Conservation (phyloP, 768 basidiomycete species). For the Mycena kentingensis region DNA sequence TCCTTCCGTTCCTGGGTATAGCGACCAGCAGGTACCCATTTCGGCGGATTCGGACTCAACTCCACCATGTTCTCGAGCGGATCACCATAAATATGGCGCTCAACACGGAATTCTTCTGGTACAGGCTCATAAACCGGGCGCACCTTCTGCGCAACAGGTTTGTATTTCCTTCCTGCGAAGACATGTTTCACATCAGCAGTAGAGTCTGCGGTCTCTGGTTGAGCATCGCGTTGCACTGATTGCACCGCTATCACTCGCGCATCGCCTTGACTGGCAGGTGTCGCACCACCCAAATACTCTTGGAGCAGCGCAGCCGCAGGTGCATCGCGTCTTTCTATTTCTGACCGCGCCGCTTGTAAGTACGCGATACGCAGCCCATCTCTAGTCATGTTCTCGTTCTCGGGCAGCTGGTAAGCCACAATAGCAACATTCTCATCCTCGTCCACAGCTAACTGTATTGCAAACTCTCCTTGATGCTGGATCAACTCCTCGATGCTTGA, state of each 20-base stretch:
- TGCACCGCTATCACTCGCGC: too few species aligned
- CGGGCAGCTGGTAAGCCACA: neutral
- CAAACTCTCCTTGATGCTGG: constrained; percentile 6
- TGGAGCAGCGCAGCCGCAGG: too few species aligned
- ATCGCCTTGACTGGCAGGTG: too few species aligned
- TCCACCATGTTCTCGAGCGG: constrained; percentile 11
- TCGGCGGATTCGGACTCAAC: constrained; percentile 10
- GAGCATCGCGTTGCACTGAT: neutral
- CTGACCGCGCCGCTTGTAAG: too few species aligned
- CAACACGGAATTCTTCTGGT: constrained; percentile 24
- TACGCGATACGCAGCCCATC: too few species aligned
- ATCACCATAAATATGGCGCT: constrained; percentile 18
- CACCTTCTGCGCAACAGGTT: constrained; percentile 23
- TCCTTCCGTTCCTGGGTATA: constrained; percentile 11
- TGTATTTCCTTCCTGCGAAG: constrained; percentile 24
- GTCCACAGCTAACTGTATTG: neutral
- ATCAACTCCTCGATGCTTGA: constrained; percentile 8
- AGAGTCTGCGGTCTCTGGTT: neutral
- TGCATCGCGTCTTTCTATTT: too few species aligned
- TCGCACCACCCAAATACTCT: too few species aligned
- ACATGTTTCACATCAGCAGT: too few species aligned
- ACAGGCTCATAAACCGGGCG: constrained; percentile 16
- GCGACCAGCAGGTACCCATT: constrained; percentile 8
- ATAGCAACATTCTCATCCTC: neutral
- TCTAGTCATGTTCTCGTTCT: too few species aligned